These are phyloP conservation scores for Sarocladium kiliense DNA, from an alignment of 2,329 filamentous ascomycete genomes.

Conservation along the genomic window DNA sequence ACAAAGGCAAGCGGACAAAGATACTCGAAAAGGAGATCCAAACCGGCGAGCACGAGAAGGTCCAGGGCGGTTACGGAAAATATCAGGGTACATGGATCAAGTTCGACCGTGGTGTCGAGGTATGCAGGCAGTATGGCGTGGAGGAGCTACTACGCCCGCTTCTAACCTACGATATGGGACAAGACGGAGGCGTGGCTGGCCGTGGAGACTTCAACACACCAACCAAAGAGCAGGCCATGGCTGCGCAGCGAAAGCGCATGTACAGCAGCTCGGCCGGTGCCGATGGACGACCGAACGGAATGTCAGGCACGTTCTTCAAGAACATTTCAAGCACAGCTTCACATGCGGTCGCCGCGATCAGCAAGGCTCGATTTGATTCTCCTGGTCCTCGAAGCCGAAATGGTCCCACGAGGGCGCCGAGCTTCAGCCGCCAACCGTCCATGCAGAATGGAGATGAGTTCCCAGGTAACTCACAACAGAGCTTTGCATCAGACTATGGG, in stretches of 20 bases:
- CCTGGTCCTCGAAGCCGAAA: constrained; percentile 65
- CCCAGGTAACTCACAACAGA: constrained; percentile 77
- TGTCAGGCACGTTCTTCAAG: constrained; percentile 89
- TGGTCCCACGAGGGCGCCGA: constrained; percentile 60
- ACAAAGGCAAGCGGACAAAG: constrained; percentile 96
- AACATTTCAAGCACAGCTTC: constrained; percentile 93
- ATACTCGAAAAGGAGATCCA: constrained; percentile 97
- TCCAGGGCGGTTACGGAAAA: constrained; percentile 96
- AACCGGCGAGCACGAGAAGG: constrained; percentile 94
- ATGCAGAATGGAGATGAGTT: constrained; percentile 66
- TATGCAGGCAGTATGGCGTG: constrained; percentile 76
- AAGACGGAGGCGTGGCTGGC: constrained; percentile 66
- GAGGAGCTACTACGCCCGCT: constrained; percentile 71
- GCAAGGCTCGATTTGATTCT: constrained; percentile 90
- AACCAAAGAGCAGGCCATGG: constrained; percentile 98
- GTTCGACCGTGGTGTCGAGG: constrained; percentile 85
- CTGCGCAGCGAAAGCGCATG: constrained; percentile 84
- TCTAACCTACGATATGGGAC: constrained; percentile 74
- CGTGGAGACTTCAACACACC: constrained; percentile 83
- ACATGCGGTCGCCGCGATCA: constrained; percentile 91
- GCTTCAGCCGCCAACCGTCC: constrained; percentile 66
- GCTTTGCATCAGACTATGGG: constrained; percentile 69
- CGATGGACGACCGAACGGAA: constrained; percentile 61
- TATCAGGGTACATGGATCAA: constrained; percentile 99
- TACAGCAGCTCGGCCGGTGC: constrained; percentile 62